These are phyloP conservation scores for Kluyveromyces sp. DNA, from an alignment of 1,139 yeast species.

Conservation along the genomic window DNA sequence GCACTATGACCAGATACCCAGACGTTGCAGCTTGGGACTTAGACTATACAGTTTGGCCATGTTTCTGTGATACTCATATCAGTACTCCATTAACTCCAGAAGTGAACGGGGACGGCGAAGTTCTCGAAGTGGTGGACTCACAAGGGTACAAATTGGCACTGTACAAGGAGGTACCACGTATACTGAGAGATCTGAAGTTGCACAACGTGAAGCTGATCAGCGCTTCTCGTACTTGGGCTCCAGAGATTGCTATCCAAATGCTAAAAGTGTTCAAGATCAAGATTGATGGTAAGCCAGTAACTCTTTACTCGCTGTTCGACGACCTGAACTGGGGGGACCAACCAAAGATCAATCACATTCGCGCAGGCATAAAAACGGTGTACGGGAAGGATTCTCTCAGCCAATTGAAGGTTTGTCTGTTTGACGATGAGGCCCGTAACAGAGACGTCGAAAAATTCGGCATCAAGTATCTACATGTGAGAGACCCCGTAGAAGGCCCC, in stretches of 20 bases:
- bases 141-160: conserved; percentile 41
- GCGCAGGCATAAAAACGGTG: conserved; percentile 36
- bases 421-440: conserved; percentile 54
- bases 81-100: conserved; percentile 38
- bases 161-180: conserved; percentile 48
- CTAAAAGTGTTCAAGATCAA: conserved; percentile 39
- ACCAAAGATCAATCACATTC: conserved; percentile 46
- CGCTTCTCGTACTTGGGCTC: conserved; percentile 59
- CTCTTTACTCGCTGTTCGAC: conserved; percentile 35
- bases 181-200: conserved; percentile 39
- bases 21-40: conserved; percentile 56
- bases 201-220: conserved; percentile 43
- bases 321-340: conserved; percentile 58
- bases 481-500: conserved; percentile 29
- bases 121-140: conserved; percentile 36
- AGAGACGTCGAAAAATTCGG: conserved; percentile 47
- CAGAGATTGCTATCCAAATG: conserved; percentile 46
- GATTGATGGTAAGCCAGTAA: conserved; percentile 29
- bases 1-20: conserved; percentile 35
- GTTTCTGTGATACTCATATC: conserved; percentile 49
- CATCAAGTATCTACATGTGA: conserved; percentile 41
- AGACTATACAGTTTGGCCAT: conserved; percentile 59
- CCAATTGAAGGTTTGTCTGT: conserved; percentile 40
- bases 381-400: conserved; percentile 33
- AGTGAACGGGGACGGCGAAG: conserved; percentile 23